Percentiles rank a stretch among this genome's conserved stretches.
Evolutionary conservation across 192 early-diverging fungal genomes (phyloP).

Genomic region (Neocallimastix lanati): DNA sequence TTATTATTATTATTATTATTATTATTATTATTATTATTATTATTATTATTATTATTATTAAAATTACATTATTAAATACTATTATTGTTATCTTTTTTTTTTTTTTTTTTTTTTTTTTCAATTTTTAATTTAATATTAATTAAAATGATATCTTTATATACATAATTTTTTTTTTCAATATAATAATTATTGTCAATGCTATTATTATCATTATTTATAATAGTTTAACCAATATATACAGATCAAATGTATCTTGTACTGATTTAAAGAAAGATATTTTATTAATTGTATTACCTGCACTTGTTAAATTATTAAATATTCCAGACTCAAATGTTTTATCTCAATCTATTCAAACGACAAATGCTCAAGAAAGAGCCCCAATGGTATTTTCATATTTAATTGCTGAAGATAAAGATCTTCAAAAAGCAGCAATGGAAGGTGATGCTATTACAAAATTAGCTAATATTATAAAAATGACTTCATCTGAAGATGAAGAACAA

Average conservation of each 20-base stretch:
- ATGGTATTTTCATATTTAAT: constrained; percentile 50
- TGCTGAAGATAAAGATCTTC: constrained; percentile 47
- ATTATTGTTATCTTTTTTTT: no score
- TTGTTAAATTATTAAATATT: constrained; percentile 2
- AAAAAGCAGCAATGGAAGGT: constrained; percentile 54
- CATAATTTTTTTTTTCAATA: no score
- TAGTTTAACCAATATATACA: background rate
- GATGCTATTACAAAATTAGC: constrained; percentile 49
- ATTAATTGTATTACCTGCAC: background rate
- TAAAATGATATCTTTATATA: no score
- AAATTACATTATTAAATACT: no score
- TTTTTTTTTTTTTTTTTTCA: no score
- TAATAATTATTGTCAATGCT: no score
- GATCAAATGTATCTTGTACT: background rate
- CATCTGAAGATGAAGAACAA: constrained; percentile 11
- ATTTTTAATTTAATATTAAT: no score
- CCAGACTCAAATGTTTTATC: background rate
- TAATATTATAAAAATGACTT: constrained; percentile 24
- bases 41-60: no score
- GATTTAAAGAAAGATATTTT: background rate
- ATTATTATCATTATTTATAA: no score
- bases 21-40: no score
- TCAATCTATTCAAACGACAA: constrained; percentile 1
- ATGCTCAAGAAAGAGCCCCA: constrained; percentile 46
- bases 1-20: no score